Evolutionary conservation across 352 stramenopile species (phyloP).

Genomic region (Phytophthora tubulina): DNA sequence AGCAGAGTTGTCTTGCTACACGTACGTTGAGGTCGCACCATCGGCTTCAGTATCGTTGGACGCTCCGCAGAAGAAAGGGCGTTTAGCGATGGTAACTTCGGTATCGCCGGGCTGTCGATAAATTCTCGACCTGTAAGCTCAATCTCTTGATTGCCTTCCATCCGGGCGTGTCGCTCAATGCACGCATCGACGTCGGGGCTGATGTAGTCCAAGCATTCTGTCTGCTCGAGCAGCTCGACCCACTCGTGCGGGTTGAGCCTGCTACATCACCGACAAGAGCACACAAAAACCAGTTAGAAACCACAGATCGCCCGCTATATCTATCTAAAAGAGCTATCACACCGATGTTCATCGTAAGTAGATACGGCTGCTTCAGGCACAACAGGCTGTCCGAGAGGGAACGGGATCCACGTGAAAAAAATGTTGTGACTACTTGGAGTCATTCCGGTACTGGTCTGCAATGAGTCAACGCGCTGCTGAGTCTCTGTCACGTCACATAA

Average conservation of each 20-base stretch:
- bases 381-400: conserved; percentile 23
- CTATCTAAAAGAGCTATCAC: not conserved
- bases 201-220: conserved; percentile 64
- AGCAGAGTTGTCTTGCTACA: not conserved
- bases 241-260: conserved; percentile 55
- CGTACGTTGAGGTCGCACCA: conserved; percentile 31
- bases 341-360: conserved; percentile 36
- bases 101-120: conserved; percentile 59
- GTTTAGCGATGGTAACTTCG: conserved; percentile 35
- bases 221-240: conserved; percentile 61
- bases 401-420: conserved; percentile 30
- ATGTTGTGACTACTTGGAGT: conserved; percentile 35
- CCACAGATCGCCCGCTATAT: not conserved
- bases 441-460: conserved; percentile 35
- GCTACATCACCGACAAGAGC: not conserved
- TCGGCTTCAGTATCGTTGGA: conserved; percentile 22
- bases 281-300: conserved; percentile 2
- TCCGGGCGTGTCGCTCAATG: conserved; percentile 42
- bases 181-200: conserved; percentile 70
- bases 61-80: conserved; percentile 23
- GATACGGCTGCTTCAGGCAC: conserved; percentile 20
- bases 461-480: conserved; percentile 18
- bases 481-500: conserved; percentile 15
- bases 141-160: conserved; percentile 71
- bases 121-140: conserved; percentile 74